Evolutionary conservation across 345 rosid genomes (phyloP), one percentile per base, ranked within the genome.

Genomic region (Eucalyptus guilfoylei): DNA sequence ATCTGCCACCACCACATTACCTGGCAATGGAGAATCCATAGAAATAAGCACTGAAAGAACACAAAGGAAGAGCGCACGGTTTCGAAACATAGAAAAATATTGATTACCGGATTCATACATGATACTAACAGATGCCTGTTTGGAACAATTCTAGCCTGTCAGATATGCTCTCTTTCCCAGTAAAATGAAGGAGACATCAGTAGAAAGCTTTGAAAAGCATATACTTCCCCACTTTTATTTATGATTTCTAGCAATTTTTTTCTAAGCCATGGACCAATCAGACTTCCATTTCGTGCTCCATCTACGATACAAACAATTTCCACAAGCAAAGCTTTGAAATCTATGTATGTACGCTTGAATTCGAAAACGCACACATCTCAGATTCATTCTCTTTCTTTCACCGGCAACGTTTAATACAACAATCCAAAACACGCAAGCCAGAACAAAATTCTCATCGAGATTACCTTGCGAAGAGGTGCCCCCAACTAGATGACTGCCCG

Each of bases 1-100:
- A 87, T 91, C 92, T 58, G 91, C 92, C 87, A 90, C 88, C 81
- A 90, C 87, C 72, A 90, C 90, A 81, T 90, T 91, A 91, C 94
- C 98, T 94, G 90, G 58, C 54, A 30, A 88, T 13, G 6, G 34
- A 40, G 85, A 55, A 91, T 76, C 28, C 85, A 21, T 76, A 76
- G 85, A 87, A 88, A 6, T 40, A 60, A 85, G 80, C 32, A 42
- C 17, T n/a, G 86, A 9, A 54, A 45, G 8, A 16, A 81, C 26
- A 15, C 15, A 30, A 88, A 49, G 2, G 45, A 69, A 34, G 44
- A 8, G 52, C 14, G 37, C 45, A 40, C 1, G 2, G 30, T 21
- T 40, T 76, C 9, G 6, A 76, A 21, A 40, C 83, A 76, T 6
- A 40, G 30, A 40, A 23, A 37, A 37, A 11, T 6, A 21, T 76